Percentiles rank a stretch among this genome's conserved stretches.
phyloP scores from a whole-genome alignment of 352 stramenopile species.

The Phytophthora sansomeana region DNA sequence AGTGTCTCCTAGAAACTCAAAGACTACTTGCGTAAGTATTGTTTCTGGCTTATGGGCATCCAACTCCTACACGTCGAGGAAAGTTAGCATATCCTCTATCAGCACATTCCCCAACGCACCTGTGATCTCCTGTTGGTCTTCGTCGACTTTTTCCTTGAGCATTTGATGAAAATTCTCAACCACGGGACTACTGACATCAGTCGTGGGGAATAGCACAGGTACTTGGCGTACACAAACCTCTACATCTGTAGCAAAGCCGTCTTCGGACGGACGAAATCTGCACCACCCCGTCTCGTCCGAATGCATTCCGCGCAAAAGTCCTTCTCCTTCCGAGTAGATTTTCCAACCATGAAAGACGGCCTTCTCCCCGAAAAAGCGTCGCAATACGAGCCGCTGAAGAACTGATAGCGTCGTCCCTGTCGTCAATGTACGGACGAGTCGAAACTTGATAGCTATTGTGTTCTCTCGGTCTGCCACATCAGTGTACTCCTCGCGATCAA shows the following conservation, averaged over 20 bases:
- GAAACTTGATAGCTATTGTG: conserved; percentile 42
- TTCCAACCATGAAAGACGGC: conserved; percentile 64
- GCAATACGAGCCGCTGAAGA: conserved; percentile 17
- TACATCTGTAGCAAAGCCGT: background rate
- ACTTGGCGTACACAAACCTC: conserved; percentile 11
- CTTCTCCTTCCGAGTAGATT: conserved; percentile 43
- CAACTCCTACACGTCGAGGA: too few species aligned
- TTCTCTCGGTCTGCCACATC: conserved; percentile 22
- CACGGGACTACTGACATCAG: background rate
- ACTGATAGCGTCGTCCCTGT: conserved; percentile 20
- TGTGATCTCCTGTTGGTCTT: background rate
- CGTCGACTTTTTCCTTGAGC: conserved; percentile 5
- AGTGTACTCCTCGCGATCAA: conserved; percentile 16
- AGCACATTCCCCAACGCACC: background rate
- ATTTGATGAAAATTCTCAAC: background rate
- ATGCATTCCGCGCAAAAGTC: conserved; percentile 41
- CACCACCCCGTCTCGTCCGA: conserved; percentile 64
- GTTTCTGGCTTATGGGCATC: too few species aligned
- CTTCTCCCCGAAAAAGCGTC: conserved; percentile 42
- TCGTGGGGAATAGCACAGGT: background rate
- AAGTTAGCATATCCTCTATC: conserved; percentile 3
- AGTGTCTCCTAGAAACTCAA: too few species aligned
- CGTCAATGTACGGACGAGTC: conserved; percentile 14
- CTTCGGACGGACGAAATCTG: background rate
- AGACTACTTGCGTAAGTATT: too few species aligned